These are phyloP conservation scores for Neurospora sp. DNA, from an alignment of 495 filamentous ascomycete genomes.

Conservation along the genomic window DNA sequence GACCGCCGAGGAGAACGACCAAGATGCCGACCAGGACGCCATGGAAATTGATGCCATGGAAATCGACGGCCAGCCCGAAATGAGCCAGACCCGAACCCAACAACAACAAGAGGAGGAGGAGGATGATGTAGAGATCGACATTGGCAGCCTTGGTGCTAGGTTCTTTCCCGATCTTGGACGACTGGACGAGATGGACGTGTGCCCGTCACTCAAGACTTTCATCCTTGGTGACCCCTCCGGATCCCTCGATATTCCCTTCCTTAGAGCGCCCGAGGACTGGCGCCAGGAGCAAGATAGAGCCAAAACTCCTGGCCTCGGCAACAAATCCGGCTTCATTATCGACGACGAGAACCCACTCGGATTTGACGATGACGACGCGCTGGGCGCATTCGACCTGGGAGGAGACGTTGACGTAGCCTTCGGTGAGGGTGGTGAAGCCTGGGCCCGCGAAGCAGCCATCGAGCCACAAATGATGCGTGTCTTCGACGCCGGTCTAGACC, in stretches of 20 bases:
- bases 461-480: conserved; percentile 54
- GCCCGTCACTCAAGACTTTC: conserved; percentile 86
- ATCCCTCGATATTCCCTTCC: conserved; percentile 82
- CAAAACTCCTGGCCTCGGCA: conserved; percentile 43
- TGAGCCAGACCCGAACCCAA: conserved; percentile 15
- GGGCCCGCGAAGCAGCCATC: conserved; percentile 57
- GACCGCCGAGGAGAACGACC: conserved; percentile 41
- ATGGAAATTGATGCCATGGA: conserved; percentile 8
- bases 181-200: conserved; percentile 83
- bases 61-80: conserved; percentile 21
- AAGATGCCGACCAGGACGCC: conserved; percentile 27
- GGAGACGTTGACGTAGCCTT: not conserved
- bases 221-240: conserved; percentile 77
- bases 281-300: conserved; percentile 52
- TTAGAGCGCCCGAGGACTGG: conserved; percentile 83
- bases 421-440: conserved; percentile 19
- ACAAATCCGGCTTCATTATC: conserved; percentile 72
- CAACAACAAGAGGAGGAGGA: conserved; percentile 24
- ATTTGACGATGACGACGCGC: conserved; percentile 73
- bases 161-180: conserved; percentile 80
- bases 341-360: conserved; percentile 68
- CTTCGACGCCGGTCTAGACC: conserved; percentile 41
- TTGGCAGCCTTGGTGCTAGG: conserved; percentile 55
- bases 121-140: conserved; percentile 62
- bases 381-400: conserved; percentile 64